Percentiles rank a stretch among this genome's conserved stretches.
phyloP scores from a whole-genome alignment of 2,329 filamentous ascomycete genomes.

The Colletotrichum sp. region DNA sequence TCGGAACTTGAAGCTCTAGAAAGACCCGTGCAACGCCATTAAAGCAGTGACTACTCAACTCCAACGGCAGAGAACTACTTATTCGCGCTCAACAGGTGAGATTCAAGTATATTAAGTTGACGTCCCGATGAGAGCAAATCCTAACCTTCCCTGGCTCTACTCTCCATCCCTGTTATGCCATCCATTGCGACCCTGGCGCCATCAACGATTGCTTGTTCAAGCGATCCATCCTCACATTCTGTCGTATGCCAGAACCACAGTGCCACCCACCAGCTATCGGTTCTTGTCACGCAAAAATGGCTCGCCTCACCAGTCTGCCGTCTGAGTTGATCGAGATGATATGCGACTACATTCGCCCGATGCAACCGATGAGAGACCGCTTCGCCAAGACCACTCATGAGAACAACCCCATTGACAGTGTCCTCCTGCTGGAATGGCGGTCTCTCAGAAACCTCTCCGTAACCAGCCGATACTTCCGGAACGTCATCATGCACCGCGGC shows the following conservation, averaged over 20 bases:
- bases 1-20: too few species aligned
- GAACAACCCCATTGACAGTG: background rate
- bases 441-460: background rate
- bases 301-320: background rate
- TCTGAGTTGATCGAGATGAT: background rate
- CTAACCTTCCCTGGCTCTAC: too few species aligned
- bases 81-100: too few species aligned
- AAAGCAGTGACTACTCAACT: too few species aligned
- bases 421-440: background rate
- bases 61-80: too few species aligned
- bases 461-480: background rate
- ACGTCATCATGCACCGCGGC: background rate
- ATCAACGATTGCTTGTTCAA: background rate
- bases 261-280: accelerated
- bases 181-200: background rate
- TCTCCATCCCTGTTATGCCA: background rate
- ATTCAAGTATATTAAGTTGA: too few species aligned
- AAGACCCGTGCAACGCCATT: too few species aligned
- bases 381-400: background rate
- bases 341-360: background rate
- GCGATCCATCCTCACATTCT: accelerated
- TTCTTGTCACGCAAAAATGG: background rate
- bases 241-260: accelerated
- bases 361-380: background rate
- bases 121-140: too few species aligned